Evolutionary conservation across 1,139 yeast genomes (phyloP).

Genomic region (Oligophagozyma castellii): DNA sequence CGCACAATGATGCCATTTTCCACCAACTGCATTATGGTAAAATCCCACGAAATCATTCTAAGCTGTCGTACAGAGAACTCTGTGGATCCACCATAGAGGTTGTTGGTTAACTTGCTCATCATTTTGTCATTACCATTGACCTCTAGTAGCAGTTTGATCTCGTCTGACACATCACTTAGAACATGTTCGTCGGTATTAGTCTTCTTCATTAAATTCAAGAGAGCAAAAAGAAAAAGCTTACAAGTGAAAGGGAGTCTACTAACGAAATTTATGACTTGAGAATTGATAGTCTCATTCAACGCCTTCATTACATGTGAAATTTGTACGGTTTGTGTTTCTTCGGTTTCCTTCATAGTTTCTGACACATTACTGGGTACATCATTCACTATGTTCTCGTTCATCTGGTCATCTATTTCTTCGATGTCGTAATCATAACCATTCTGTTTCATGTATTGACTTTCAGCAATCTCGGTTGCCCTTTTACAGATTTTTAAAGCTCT

Average conservation of each 20-base stretch:
- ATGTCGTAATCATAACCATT: constrained; percentile 21
- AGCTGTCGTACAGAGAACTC: constrained; percentile 14
- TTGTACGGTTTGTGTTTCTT: constrained; percentile 40
- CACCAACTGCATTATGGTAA: constrained; percentile 40
- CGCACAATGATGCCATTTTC: constrained; percentile 66
- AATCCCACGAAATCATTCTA: constrained; percentile 25
- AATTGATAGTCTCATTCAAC: constrained; percentile 61
- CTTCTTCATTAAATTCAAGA: constrained; percentile 51
- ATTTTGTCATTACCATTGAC: constrained; percentile 24
- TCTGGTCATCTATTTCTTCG: constrained; percentile 3
- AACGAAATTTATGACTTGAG: constrained; percentile 54
- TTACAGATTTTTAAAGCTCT: constrained; percentile 81
- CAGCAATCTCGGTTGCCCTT: constrained; percentile 85
- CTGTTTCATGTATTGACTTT: constrained; percentile 34
- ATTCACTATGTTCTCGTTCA: constrained; percentile 7
- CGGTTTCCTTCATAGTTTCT: constrained; percentile 19
- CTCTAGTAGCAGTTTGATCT: constrained; percentile 39
- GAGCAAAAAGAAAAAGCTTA: constrained; percentile 57
- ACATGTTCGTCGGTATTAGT: constrained; percentile 60
- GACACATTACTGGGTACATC: constrained; percentile 9
- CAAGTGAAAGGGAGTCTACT: constrained; percentile 50
- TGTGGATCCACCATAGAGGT: constrained; percentile 15
- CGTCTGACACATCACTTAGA: constrained; percentile 69
- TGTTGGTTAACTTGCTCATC: constrained; percentile 18
- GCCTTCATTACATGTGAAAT: constrained; percentile 67